Base-by-base conservation (phyloP, 108 stramenopile species). In the Fistulifera pelliculosa region DNA sequence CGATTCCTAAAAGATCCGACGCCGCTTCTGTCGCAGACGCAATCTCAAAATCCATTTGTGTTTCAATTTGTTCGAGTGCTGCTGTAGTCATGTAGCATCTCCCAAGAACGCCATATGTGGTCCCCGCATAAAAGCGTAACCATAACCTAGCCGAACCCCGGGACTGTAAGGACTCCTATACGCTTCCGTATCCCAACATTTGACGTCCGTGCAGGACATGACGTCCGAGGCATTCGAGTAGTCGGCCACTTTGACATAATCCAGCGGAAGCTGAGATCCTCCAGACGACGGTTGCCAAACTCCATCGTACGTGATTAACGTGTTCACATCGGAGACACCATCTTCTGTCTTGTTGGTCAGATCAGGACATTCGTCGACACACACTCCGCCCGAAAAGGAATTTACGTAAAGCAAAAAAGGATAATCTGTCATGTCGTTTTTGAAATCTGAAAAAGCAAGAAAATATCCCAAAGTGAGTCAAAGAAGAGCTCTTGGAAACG, bases 331-430 rank as follows among this genome's bases (percentile, higher is more conserved):
- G 1, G 63, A 40, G 10, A 74, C 47, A 56, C 68, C 65, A 52
- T 49, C 17, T 12, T 31, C 12, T 38, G 16, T 41, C n/a, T 63
- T 24, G 22, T 57, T n/a, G 22, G 17, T 23, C 25, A 76, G 19
- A 1, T 45, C 56, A 1, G 73, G 77, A 53, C 77, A 76, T 39
- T 60, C 66, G 27, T 66, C 61, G 44, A 85, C 88, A 52, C 83
- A 90, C 15, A 90, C 84, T 8, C 87, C 87, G n/a, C 81, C 81
- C 22, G 47, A 43, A 41, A 61, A 64, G 41, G 63, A 66, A 42
- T 90, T 90, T 38, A 85, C 68, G 49, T 83, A 83, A 47, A 66
- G 69, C 48, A 90, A 57, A 47, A 71, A 76, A 5, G 83, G 79
- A 76, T 74, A 90, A 21, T 79, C 75, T 8, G 71, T 71, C 72